Conservation (phyloP, 805 yeast species). For the Cyberlindnera mrakii region DNA sequence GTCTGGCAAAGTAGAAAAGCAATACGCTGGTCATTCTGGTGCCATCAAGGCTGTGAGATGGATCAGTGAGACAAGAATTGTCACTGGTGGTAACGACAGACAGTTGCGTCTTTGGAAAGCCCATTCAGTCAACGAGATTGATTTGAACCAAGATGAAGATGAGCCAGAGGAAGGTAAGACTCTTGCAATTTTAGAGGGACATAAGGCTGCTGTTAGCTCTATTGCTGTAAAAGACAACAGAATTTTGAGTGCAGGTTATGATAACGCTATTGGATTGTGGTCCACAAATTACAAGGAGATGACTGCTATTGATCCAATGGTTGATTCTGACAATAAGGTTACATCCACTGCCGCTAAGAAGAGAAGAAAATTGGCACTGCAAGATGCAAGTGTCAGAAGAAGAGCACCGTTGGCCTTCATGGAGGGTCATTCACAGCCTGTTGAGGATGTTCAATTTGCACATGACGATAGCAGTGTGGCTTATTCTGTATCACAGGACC, state of each 20-base stretch:
- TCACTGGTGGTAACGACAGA: conserved; percentile 86
- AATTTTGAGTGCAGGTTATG: conserved; percentile 81
- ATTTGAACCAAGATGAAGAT: conserved; percentile 32
- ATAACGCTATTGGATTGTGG: conserved; percentile 80
- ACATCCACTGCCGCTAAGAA: conserved; percentile 79
- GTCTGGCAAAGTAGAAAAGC: conserved; percentile 74
- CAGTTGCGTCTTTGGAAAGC: conserved; percentile 85
- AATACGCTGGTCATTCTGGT: conserved; percentile 82
- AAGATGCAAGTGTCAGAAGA: conserved; percentile 70
- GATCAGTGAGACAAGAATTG: conserved; percentile 67
- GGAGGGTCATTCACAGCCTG: conserved; percentile 82
- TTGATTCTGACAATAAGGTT: conserved; percentile 40
- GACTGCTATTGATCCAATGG: conserved; percentile 50
- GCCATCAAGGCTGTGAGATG: conserved; percentile 80
- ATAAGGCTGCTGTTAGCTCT: conserved; percentile 78
- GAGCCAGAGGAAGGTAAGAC: conserved; percentile 65
- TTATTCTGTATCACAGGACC: conserved; percentile 94
- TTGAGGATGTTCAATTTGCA: conserved; percentile 78
- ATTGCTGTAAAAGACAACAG: conserved; percentile 50
- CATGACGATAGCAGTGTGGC: conserved; percentile 70
- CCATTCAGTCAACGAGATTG: conserved; percentile 29
- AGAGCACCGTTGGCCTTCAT: conserved; percentile 76
- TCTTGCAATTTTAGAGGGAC: conserved; percentile 83
- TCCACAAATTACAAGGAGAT: conserved; percentile 81
- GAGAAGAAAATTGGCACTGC: conserved; percentile 75